These are phyloP conservation scores for Entomortierella chlamydospora DNA, from an alignment of 192 early-diverging fungal genomes.

Conservation along the genomic window DNA sequence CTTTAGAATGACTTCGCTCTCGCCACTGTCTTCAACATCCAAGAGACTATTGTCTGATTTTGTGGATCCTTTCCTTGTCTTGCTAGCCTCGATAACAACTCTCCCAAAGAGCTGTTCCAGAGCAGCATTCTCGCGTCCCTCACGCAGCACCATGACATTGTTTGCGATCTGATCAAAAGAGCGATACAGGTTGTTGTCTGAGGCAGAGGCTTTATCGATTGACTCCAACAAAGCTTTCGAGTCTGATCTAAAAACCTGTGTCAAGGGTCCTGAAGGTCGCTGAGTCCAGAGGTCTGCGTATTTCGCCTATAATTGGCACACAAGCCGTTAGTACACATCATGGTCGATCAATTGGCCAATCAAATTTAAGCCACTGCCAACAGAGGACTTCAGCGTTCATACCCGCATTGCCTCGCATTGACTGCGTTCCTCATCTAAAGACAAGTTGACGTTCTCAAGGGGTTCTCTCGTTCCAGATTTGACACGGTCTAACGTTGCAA, in stretches of 20 bases:
- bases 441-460: conserved; percentile 72
- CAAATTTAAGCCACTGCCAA: too few relatives aligned
- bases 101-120: conserved; percentile 61
- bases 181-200: conserved; percentile 63
- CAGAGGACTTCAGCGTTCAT: conserved; percentile 2
- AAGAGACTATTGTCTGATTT: conserved; percentile 58
- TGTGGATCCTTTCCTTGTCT: conserved; percentile 28
- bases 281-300: conserved; percentile 89
- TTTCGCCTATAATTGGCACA: conserved; percentile 57
- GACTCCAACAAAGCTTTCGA: conserved; percentile 77
- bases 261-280: conserved; percentile 80
- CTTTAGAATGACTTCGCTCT: conserved; percentile 54
- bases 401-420: conserved; percentile 84
- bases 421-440: conserved; percentile 89
- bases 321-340: too few relatives aligned
- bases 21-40: conserved; percentile 64
- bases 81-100: conserved; percentile 41
- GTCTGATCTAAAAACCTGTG: conserved; percentile 81
- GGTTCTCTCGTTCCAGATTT: conserved; percentile 72
- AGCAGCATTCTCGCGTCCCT: conserved; percentile 52
- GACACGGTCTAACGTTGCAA: conserved; percentile 72
- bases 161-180: conserved; percentile 56
- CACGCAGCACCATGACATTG: conserved; percentile 60
- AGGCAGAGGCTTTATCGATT: conserved; percentile 79
- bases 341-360: not conserved